Conservation (phyloP, 2,329 filamentous ascomycete genomes). For the Hymenoscyphus infarciens region DNA sequence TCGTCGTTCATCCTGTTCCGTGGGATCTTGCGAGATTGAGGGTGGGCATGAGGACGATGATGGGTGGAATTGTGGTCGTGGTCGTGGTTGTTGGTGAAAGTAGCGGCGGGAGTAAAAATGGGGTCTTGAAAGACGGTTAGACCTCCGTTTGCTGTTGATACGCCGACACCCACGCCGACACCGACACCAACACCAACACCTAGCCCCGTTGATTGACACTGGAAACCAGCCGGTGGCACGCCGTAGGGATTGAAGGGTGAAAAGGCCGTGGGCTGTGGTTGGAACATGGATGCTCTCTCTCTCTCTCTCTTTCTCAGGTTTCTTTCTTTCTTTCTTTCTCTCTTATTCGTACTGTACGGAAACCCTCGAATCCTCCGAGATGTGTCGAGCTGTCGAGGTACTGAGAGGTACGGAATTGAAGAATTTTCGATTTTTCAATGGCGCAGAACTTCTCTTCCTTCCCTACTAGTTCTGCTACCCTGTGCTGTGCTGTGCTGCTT, state of each 20-base stretch:
- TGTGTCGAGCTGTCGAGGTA: background rate
- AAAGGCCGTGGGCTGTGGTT: slow-evolving; percentile 33
- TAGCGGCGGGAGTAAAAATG: slow-evolving; percentile 26
- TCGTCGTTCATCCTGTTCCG: slow-evolving; percentile 30
- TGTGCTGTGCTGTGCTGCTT: background rate
- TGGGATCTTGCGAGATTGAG: slow-evolving; percentile 12
- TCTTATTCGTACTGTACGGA: background rate
- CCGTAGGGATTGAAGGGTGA: slow-evolving; percentile 29
- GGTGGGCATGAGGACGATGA: slow-evolving; percentile 11
- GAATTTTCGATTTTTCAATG: background rate
- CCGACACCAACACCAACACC: too few relatives aligned
- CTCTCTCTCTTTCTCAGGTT: too few relatives aligned
- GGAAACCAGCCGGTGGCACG: slow-evolving; percentile 16
- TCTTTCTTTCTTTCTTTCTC: too few relatives aligned
- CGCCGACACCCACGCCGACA: too few relatives aligned
- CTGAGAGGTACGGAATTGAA: too few relatives aligned
- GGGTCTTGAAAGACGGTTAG: slow-evolving; percentile 27
- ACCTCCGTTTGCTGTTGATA: too few relatives aligned
- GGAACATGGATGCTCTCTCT: too few relatives aligned
- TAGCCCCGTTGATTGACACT: slow-evolving; percentile 19
- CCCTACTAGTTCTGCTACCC: background rate
- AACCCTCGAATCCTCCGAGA: background rate
- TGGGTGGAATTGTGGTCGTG: slow-evolving; percentile 18
- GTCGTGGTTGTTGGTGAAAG: slow-evolving; percentile 18
- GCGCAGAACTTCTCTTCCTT: too few relatives aligned